Conservation (phyloP, 805 yeast species). For the Metschnikowia vanudenii region DNA sequence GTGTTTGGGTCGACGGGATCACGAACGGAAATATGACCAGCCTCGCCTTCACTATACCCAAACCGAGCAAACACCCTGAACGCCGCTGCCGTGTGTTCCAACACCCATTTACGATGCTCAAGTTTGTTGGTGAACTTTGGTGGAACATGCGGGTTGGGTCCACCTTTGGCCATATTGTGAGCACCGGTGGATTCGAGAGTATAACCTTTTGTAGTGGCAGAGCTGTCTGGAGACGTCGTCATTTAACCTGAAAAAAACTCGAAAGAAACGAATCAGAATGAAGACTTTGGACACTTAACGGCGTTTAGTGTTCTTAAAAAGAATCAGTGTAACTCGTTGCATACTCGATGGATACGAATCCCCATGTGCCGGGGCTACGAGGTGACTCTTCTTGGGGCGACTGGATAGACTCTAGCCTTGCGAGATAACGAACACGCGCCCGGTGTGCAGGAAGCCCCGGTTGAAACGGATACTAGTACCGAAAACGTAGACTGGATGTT, state of each 20-base stretch:
- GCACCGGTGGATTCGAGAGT: conserved; percentile 9
- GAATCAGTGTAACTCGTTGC: no score
- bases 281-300: no score
- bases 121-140: conserved; percentile 9
- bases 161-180: conserved; percentile 14
- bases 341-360: no score
- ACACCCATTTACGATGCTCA: conserved; percentile 9
- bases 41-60: conserved; percentile 14
- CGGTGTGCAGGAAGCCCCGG: no score
- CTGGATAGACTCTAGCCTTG: no score
- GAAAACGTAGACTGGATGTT: no score
- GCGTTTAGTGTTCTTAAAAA: no score
- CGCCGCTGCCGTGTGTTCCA: conserved; percentile 10
- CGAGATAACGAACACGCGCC: no score
- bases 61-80: conserved; percentile 13
- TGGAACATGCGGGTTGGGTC: conserved; percentile 7
- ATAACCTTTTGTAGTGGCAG: conserved; percentile 6
- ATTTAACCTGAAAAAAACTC: background rate
- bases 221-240: background rate
- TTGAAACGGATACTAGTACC: no score
- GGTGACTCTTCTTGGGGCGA: no score
- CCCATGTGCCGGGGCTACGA: no score
- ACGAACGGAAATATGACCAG: conserved; percentile 14
- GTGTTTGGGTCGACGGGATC: conserved; percentile 17
- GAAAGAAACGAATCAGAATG: background rate